Conservation (phyloP, 1,284 basidiomycete genomes). For the Ceratobasidium sp. region DNA sequence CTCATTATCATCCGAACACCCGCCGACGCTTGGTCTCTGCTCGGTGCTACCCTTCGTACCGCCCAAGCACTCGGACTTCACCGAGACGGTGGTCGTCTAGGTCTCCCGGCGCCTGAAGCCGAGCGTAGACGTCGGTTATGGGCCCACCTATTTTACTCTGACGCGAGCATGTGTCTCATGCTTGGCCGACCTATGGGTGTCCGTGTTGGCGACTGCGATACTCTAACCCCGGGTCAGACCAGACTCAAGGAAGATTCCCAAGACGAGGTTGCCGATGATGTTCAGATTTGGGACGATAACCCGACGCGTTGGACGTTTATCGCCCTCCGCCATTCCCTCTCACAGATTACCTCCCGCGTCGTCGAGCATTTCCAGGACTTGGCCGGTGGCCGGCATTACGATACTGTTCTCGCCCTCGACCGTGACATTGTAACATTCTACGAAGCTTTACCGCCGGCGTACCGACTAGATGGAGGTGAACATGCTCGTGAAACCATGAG, state of each 20-base stretch:
- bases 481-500: neutral
- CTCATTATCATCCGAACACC: slow-evolving; percentile 25
- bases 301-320: slow-evolving; percentile 17
- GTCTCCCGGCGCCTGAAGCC: slow-evolving; percentile 13
- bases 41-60: slow-evolving; percentile 18
- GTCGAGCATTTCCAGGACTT: slow-evolving; percentile 32
- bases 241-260: slow-evolving; percentile 1
- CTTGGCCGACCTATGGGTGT: slow-evolving; percentile 23
- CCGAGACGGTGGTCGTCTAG: slow-evolving; percentile 18
- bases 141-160: slow-evolving; percentile 18
- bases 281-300: neutral
- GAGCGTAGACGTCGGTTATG: slow-evolving; percentile 22
- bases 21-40: slow-evolving; percentile 29
- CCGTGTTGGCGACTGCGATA: slow-evolving; percentile 18
- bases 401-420: slow-evolving; percentile 19
- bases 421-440: slow-evolving; percentile 12
- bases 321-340: slow-evolving; percentile 6
- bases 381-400: slow-evolving; percentile 16
- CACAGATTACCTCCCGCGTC: slow-evolving; percentile 9
- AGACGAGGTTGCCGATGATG: slow-evolving; percentile 1
- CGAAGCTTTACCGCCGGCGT: slow-evolving; percentile 7
- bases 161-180: slow-evolving; percentile 28
- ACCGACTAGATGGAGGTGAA: slow-evolving; percentile 13
- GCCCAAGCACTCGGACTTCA: slow-evolving; percentile 34
- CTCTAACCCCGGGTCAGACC: neutral